Base-by-base conservation (phyloP, 768 basidiomycete genomes). In the Tricholoma saponaceum region DNA sequence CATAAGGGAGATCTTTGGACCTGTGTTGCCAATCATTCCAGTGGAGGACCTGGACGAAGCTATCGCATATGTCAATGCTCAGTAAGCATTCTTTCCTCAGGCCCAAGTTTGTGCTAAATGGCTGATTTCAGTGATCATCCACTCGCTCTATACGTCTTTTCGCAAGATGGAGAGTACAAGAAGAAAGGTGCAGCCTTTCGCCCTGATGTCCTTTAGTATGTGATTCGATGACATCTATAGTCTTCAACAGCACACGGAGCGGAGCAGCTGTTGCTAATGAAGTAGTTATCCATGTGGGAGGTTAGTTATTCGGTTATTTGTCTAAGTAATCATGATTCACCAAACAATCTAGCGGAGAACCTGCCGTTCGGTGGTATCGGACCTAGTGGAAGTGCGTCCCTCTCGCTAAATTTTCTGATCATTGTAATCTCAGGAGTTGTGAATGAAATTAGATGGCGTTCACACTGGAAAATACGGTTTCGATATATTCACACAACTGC, bases 1-100 rank as follows among this genome's bases (percentile, higher is more conserved):
- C 9, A 4, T 0, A 60, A 92, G 90, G 58, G 93, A 95, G 65
- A 78, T 94, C 43, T 94, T 95, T 62, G 93, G 92, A 0, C 92
- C 93, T 7, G 62, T 95, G 9, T 72, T 95, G 22, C 87, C 90
- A 3, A 76, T 95, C 39, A 73, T 95, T 0, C 81, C 86, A 0
- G 84, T 93, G 23, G 81, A 86, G n/a, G 67, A 79, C 55, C 54
- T 90, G 6, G 89, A 92, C 32, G 85, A 83, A 37, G 92, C 86
- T 3, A 84, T 93, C 57, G 78, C 81, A 10, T 85, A 84, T 56
- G 79, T 93, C 54, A 87, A 87, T 62, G 69, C 70, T 14, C 77
- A 76, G 89, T 84, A 52, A 22, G 77, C 16, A 13, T 44, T 39
- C 12, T 32, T 30, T 13, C 39, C 1, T 1, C 4, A 30, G 6